Conservation (phyloP, 176 grass and related monocot species). For the Musa beccarii region DNA sequence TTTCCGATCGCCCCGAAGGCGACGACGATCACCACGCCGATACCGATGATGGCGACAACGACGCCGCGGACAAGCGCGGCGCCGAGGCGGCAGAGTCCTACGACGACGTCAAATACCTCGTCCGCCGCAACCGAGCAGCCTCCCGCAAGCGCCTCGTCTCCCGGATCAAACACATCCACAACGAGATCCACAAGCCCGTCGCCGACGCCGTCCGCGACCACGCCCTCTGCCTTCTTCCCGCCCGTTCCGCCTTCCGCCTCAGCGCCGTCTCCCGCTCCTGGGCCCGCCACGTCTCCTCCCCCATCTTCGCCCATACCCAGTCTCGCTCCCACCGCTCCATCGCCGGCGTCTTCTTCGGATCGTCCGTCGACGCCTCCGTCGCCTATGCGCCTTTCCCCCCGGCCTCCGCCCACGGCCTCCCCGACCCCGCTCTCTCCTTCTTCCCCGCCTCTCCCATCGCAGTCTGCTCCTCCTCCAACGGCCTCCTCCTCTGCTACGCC, state of each 20-base stretch:
- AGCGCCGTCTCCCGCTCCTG: slow-evolving; percentile 33
- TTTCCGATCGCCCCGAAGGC: not conserved
- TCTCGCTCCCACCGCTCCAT: slow-evolving; percentile 23
- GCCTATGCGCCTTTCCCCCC: slow-evolving; percentile 25
- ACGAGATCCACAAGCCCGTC: slow-evolving; percentile 18
- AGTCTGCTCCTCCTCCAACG: slow-evolving; percentile 35
- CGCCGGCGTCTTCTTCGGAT: slow-evolving; percentile 29
- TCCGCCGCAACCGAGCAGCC: not conserved
- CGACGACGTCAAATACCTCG: not conserved
- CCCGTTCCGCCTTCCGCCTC: slow-evolving; percentile 24
- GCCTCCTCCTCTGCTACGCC: slow-evolving; percentile 41
- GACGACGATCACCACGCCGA: not conserved
- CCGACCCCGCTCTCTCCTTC: slow-evolving; percentile 28
- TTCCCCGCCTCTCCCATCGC: slow-evolving; percentile 8
- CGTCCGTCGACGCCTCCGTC: not conserved
- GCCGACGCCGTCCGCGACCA: slow-evolving; percentile 33
- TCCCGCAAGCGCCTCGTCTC: not conserved
- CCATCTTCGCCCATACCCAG: slow-evolving; percentile 45
- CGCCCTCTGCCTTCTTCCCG: slow-evolving; percentile 33
- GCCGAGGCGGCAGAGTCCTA: too few relatives aligned
- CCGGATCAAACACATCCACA: not conserved
- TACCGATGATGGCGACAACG: not conserved
- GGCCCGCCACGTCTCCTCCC: slow-evolving; percentile 18
- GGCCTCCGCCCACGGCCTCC: slow-evolving; percentile 20
- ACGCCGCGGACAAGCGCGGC: not conserved